Conservation (phyloP, 192 early-diverging fungal genomes). For the Pilaira anomala region DNA sequence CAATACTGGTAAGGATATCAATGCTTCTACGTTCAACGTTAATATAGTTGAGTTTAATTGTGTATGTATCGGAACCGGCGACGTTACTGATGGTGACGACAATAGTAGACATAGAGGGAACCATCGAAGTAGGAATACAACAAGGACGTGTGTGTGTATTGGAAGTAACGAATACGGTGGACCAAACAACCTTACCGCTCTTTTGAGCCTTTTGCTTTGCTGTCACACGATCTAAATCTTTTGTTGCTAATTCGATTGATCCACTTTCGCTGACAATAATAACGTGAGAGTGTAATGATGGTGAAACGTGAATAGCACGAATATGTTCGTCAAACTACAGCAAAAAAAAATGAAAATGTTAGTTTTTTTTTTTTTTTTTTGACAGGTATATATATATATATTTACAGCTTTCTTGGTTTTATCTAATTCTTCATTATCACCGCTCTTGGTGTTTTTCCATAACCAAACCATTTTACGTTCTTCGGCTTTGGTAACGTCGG, state of each 20-base stretch:
- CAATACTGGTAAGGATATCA: constrained; percentile 34
- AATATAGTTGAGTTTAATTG: constrained; percentile 37
- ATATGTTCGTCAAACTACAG: constrained; percentile 47
- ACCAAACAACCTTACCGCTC: constrained; percentile 33
- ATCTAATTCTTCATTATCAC: constrained; percentile 20
- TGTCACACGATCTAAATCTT: constrained; percentile 43
- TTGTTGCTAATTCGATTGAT: constrained; percentile 40
- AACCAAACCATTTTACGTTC: constrained; percentile 48
- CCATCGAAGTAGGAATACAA: constrained; percentile 42
- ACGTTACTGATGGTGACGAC: constrained; percentile 25
- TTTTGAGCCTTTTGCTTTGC: constrained; percentile 30
- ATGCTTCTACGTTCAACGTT: constrained; percentile 46
- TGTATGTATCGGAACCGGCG: constrained; percentile 2
- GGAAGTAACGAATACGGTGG: constrained; percentile 40
- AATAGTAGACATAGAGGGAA: constrained; percentile 38
- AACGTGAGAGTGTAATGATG: constrained; percentile 39
- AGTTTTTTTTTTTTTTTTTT: too few species aligned
- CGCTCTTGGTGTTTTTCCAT: constrained; percentile 37
- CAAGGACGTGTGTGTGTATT: constrained; percentile 26
- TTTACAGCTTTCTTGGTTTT: constrained; percentile 34
- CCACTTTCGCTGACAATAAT: constrained; percentile 43
- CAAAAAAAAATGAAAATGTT: neutral
- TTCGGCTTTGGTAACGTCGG: constrained; percentile 45
- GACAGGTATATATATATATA: neutral
- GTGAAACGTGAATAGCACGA: constrained; percentile 41